Conservation (phyloP, 129 eudicot species). For the Helianthus tuberosus region DNA sequence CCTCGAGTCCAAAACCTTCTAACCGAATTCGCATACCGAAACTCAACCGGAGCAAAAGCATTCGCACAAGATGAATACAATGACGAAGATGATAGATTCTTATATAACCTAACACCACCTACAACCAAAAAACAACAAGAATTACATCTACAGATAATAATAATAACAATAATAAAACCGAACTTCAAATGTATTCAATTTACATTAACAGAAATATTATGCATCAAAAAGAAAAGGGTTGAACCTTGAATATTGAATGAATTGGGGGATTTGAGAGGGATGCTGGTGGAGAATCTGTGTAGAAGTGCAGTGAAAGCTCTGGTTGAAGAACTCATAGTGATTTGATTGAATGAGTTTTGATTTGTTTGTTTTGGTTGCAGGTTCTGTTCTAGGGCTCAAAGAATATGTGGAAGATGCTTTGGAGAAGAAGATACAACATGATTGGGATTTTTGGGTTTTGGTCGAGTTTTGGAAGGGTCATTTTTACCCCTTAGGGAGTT, state of each 20-base stretch:
- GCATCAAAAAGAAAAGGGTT: constrained; percentile 10
- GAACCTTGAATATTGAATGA: constrained; percentile 43
- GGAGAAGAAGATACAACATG: neutral
- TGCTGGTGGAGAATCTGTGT: constrained; percentile 51
- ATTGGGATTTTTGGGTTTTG: neutral
- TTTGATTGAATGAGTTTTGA: constrained; percentile 23
- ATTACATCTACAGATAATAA: constrained; percentile 10
- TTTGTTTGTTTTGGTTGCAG: constrained; percentile 21
- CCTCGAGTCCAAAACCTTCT: constrained; percentile 71
- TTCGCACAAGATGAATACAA: constrained; percentile 41
- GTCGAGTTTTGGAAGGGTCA: neutral
- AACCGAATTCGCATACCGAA: constrained; percentile 35
- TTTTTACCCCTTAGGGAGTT: constrained; percentile 1
- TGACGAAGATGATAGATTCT: constrained; percentile 45
- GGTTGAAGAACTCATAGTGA: constrained; percentile 38
- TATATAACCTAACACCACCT: constrained; percentile 46
- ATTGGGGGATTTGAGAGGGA: constrained; percentile 45
- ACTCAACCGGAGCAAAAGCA: constrained; percentile 39
- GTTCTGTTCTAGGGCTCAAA: neutral
- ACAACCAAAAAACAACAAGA: constrained; percentile 9
- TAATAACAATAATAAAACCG: neutral
- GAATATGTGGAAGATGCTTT: constrained; percentile 10
- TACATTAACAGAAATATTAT: neutral
- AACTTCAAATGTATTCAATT: neutral
- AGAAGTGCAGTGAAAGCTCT: constrained; percentile 53